Evolutionary conservation across 805 yeast genomes (phyloP).

Genomic region (Pichia exigua): DNA sequence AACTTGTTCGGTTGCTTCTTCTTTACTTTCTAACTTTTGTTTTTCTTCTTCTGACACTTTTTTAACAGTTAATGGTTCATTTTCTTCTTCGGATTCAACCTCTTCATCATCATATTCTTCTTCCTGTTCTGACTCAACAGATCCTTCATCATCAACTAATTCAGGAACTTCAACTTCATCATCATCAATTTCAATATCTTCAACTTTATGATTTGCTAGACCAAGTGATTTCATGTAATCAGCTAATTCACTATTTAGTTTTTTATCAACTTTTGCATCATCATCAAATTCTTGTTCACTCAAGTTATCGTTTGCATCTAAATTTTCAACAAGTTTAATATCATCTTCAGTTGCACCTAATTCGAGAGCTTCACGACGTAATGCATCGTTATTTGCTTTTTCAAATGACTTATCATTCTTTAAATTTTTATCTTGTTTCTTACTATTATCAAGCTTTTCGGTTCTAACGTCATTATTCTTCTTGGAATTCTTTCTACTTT

Average conservation of each 20-base stretch:
- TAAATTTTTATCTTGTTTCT: constrained; percentile 1
- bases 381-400: not conserved
- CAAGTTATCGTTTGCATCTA: constrained; percentile 34
- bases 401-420: not conserved
- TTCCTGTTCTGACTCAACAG: constrained; percentile 25
- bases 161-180: constrained; percentile 31
- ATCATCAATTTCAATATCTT: constrained; percentile 30
- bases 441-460: constrained; percentile 3
- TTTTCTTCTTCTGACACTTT: constrained; percentile 26
- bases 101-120: constrained; percentile 29
- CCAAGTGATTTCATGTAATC: constrained; percentile 65
- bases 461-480: constrained; percentile 9
- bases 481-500: constrained; percentile 16
- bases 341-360: constrained; percentile 88
- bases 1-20: constrained; percentile 19
- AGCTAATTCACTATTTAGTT: constrained; percentile 46
- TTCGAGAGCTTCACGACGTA: constrained; percentile 68
- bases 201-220: constrained; percentile 35
- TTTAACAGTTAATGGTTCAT: constrained; percentile 25
- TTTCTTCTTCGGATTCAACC: constrained; percentile 19
- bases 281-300: constrained; percentile 47
- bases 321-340: constrained; percentile 49
- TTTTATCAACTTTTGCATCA: constrained; percentile 36
- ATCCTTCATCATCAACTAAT: constrained; percentile 33
- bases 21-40: constrained; percentile 27